These are phyloP conservation scores for Kluyveromyces siamensis DNA, from an alignment of 805 yeast genomes.

Conservation along the genomic window DNA sequence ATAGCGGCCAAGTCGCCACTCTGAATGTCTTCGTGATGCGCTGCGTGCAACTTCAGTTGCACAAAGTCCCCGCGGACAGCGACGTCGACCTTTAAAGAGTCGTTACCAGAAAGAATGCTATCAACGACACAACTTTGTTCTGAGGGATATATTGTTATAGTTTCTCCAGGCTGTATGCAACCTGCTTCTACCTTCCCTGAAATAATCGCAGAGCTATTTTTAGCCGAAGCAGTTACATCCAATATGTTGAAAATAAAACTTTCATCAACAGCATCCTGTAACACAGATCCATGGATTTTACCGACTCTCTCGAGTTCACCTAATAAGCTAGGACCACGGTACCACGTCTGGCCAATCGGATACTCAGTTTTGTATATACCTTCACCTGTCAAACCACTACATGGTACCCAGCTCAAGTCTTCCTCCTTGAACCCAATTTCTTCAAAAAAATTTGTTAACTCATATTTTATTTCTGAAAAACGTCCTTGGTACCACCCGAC, in stretches of 20 bases:
- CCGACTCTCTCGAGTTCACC: slow-evolving; percentile 59
- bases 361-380: slow-evolving; percentile 79
- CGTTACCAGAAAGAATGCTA: slow-evolving; percentile 19
- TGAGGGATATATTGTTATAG: slow-evolving; percentile 48
- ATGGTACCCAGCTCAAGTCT: slow-evolving; percentile 84
- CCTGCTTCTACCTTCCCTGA: slow-evolving; percentile 66
- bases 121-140: slow-evolving; percentile 34
- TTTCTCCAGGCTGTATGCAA: slow-evolving; percentile 59
- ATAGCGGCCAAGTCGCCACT: slow-evolving; percentile 61
- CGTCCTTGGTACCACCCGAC: slow-evolving; percentile 89
- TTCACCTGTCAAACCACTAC: slow-evolving; percentile 90
- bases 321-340: slow-evolving; percentile 77
- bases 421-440: slow-evolving; percentile 76
- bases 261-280: slow-evolving; percentile 24
- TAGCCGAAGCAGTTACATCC: slow-evolving; percentile 47
- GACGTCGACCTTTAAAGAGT: slow-evolving; percentile 14
- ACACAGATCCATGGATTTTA: slow-evolving; percentile 8
- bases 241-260: slow-evolving; percentile 52
- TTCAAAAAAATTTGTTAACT: slow-evolving; percentile 65
- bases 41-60: slow-evolving; percentile 32
- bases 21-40: slow-evolving; percentile 36
- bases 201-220: slow-evolving; percentile 41
- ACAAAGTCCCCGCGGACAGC: slow-evolving; percentile 51
- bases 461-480: slow-evolving; percentile 80
- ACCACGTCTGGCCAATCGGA: slow-evolving; percentile 70